Percentiles rank a stretch among this genome's conserved stretches.
Conservation (phyloP, 1,284 basidiomycete genomes). For the Tetrapyrgos nigripes region DNA sequence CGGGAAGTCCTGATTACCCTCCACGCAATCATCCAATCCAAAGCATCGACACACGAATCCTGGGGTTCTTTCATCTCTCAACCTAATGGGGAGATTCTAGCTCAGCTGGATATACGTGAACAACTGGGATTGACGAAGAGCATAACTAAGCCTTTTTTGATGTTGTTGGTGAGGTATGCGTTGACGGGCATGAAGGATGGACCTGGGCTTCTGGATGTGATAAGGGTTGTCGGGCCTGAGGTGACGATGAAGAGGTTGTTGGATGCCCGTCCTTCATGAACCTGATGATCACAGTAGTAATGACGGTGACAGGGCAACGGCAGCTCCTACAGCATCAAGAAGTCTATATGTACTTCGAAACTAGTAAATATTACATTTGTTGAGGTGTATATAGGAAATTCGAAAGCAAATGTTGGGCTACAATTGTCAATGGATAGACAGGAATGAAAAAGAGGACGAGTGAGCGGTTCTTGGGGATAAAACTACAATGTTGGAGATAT, state of each 20-base stretch:
- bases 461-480: too few species aligned
- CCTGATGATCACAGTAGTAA: too few species aligned
- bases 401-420: too few species aligned
- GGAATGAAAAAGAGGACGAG: too few species aligned
- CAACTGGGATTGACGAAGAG: slow-evolving; percentile 47
- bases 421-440: too few species aligned
- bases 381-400: too few species aligned
- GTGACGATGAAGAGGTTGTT: slow-evolving; percentile 42
- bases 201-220: slow-evolving; percentile 48
- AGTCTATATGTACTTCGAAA: too few species aligned
- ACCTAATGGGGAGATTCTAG: slow-evolving; percentile 41
- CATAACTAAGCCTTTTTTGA: slow-evolving; percentile 70
- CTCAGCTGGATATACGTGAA: slow-evolving; percentile 50
- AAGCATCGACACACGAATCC: background rate
- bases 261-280: too few species aligned
- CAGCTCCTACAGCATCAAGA: too few species aligned
- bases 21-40: background rate
- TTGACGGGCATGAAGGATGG: slow-evolving; percentile 79
- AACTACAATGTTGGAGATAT: too few species aligned
- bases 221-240: slow-evolving; percentile 46
- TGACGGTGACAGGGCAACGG: too few species aligned
- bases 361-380: too few species aligned
- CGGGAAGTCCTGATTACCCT: slow-evolving; percentile 22
- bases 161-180: slow-evolving; percentile 74
- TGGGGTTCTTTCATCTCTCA: slow-evolving; percentile 4